A percentile compares a stretch with the other conserved stretches of the same genome.
phyloP scores from a whole-genome alignment of 768 basidiomycete genomes.

The Piloderma croceum region DNA sequence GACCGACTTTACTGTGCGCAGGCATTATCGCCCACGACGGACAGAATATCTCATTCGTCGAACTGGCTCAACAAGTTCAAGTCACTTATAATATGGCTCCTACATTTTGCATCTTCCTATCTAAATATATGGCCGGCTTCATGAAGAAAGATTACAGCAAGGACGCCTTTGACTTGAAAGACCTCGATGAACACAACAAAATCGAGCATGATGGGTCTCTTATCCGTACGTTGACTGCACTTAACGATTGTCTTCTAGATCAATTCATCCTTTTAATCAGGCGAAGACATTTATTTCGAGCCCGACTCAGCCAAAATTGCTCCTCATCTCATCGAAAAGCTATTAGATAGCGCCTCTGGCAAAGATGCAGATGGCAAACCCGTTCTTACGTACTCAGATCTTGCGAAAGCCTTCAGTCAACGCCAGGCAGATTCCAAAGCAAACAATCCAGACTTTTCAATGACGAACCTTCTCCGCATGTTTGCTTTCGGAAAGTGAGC shows the following conservation, averaged over 20 bases:
- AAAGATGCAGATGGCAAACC: conserved; percentile 42
- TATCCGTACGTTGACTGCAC: conserved; percentile 16
- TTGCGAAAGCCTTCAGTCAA: conserved; percentile 51
- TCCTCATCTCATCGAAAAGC: conserved; percentile 44
- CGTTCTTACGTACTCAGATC: conserved; percentile 51
- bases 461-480: conserved; percentile 40
- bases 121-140: conserved; percentile 32
- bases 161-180: conserved; percentile 37
- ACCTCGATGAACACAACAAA: conserved; percentile 40
- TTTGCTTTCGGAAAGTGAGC: too few species aligned
- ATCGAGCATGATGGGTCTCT: conserved; percentile 31
- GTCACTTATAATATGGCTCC: conserved; percentile 41
- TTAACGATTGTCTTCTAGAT: background rate
- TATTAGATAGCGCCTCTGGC: conserved; percentile 56
- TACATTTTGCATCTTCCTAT: conserved; percentile 37
- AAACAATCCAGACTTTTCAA: conserved; percentile 52
- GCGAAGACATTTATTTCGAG: conserved; percentile 43
- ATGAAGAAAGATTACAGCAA: conserved; percentile 30
- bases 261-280: conserved; percentile 26
- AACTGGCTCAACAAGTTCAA: conserved; percentile 29
- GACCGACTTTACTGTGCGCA: conserved; percentile 46
- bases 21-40: conserved; percentile 56
- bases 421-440: conserved; percentile 53
- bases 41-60: conserved; percentile 58
- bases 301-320: conserved; percentile 52